Conservation (phyloP, 192 early-diverging fungal genomes). For the Chytriomyces hyalinus region DNA sequence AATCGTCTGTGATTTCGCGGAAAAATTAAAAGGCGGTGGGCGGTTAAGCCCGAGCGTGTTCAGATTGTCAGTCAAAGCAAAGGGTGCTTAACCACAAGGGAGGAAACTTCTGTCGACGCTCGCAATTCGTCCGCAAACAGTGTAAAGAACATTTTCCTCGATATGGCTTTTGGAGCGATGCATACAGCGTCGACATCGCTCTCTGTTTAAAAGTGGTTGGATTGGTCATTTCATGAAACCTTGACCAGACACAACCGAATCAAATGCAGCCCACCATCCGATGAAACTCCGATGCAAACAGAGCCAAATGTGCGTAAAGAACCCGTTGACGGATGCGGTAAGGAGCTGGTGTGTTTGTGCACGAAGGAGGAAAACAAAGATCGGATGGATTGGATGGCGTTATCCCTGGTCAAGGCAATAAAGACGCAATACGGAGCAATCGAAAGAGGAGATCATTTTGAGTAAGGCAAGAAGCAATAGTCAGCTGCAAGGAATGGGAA, state of each 20-base stretch:
- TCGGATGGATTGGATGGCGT: too few species aligned
- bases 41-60: too few species aligned
- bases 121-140: slow-evolving; percentile 84
- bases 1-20: slow-evolving; percentile 54
- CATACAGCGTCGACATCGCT: slow-evolving; percentile 97
- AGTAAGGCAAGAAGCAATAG: too few species aligned
- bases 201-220: slow-evolving; percentile 46
- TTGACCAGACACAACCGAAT: background rate
- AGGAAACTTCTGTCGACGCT: slow-evolving; percentile 74
- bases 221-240: background rate
- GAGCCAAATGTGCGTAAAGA: background rate
- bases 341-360: too few species aligned
- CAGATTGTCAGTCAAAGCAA: too few species aligned
- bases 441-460: too few species aligned
- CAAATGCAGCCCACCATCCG: background rate
- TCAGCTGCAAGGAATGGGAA: too few species aligned
- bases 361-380: too few species aligned
- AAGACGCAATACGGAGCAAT: too few species aligned
- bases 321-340: background rate
- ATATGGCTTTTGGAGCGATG: slow-evolving; percentile 86
- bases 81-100: slow-evolving; percentile 57
- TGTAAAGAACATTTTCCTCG: slow-evolving; percentile 88
- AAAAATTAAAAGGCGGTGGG: too few species aligned
- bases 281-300: background rate
- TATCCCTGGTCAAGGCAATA: too few species aligned